Base-by-base conservation (phyloP, 495 filamentous ascomycete species). In the Articulospora tetracladia region DNA sequence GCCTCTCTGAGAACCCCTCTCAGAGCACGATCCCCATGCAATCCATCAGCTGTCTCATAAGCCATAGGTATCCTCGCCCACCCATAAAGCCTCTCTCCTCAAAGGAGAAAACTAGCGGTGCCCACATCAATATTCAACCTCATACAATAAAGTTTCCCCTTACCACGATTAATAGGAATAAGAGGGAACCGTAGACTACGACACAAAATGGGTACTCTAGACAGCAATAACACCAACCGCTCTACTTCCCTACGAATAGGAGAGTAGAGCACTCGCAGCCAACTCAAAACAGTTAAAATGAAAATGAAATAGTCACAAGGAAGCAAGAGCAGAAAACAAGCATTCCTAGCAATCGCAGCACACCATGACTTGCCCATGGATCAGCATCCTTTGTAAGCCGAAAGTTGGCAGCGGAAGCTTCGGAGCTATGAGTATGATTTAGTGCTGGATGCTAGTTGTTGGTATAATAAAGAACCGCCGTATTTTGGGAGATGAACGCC, bases 381-480 rank as follows among this genome's bases (percentile, higher is more conserved):
- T 44, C 17, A 3, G 7, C n/a, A 7, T 44, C 15, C 17, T 15
- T 44, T 19, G 39, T 15, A 17, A 44, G 39, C 39, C 39, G 3
- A 44, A 15, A n/a, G 39, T 19, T 12, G 7, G 17, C 39, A 44
- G 3, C n/a, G 17, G 17, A 44, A 22, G 17, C 49, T 44, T 55
- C 20, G 51, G 47, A 11, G 25, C 17, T 48, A 53, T 53, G 34
- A 26, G 36, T 53, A 26, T 47, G 59, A 50, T 57, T 57, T 23
- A 28, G 51, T 34, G 3, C 27, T 34, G 47, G 39, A 23, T 44
- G 63, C 50, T 25, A 57, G 59, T 39, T 67, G 55, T 62, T 67
- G 66, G 66, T 68, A 68, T 68, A 60, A 53, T 63, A 68, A 65
- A 65, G 56, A 50, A 57, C 58, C 66, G 23, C 53, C 66, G 13